A percentile compares a stretch with the other conserved stretches of the same genome.
Evolutionary conservation across 768 basidiomycete genomes (phyloP).

Genomic region (Phanerochaete sordida): DNA sequence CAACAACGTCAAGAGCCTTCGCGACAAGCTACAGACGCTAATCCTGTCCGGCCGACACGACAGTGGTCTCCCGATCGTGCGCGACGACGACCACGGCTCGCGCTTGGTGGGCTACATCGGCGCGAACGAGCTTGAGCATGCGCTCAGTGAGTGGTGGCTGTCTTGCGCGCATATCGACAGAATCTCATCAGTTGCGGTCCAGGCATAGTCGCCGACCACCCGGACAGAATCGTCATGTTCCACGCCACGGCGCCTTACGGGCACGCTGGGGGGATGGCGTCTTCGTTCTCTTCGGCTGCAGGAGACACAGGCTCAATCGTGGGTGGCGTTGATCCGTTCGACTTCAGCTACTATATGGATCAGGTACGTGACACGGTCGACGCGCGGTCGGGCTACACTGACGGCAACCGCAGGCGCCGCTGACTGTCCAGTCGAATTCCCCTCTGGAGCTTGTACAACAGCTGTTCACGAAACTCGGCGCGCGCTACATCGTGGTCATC

Average conservation of each 20-base stretch:
- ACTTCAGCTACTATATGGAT: slow-evolving; percentile 90
- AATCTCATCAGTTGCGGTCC: not conserved
- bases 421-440: slow-evolving; percentile 79
- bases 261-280: slow-evolving; percentile 37
- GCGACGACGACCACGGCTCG: slow-evolving; percentile 44
- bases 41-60: slow-evolving; percentile 64
- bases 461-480: slow-evolving; percentile 91
- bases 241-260: slow-evolving; percentile 40
- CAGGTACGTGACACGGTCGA: slow-evolving; percentile 43
- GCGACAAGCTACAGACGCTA: slow-evolving; percentile 61
- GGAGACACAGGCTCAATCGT: slow-evolving; percentile 31
- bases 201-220: slow-evolving; percentile 76
- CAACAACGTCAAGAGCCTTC: slow-evolving; percentile 78
- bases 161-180: not conserved
- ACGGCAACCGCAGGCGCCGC: slow-evolving; percentile 74
- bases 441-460: slow-evolving; percentile 92
- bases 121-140: slow-evolving; percentile 91
- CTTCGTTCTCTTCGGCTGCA: slow-evolving; percentile 60
- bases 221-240: slow-evolving; percentile 67
- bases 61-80: slow-evolving; percentile 84
- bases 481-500: slow-evolving; percentile 82
- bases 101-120: slow-evolving; percentile 90
- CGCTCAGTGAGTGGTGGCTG: slow-evolving; percentile 55
- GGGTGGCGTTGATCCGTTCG: slow-evolving; percentile 49
- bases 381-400: not conserved